These are phyloP conservation scores for Epicoccum nigrum DNA, from an alignment of 2,329 filamentous ascomycete species.

Conservation along the genomic window DNA sequence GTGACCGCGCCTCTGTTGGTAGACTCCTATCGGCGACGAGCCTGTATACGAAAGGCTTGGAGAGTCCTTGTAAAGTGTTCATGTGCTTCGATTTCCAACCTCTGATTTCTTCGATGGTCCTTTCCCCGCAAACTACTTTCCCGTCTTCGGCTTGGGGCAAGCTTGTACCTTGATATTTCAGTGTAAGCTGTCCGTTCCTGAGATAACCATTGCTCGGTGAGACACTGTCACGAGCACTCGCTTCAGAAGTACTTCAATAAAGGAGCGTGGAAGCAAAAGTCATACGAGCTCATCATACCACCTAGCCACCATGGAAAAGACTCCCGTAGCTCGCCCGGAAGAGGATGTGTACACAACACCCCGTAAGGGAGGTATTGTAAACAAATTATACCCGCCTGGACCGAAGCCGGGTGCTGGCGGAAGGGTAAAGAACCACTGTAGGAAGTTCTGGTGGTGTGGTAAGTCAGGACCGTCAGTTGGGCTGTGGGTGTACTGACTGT, in stretches of 20 bases:
- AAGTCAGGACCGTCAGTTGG: conserved; percentile 9
- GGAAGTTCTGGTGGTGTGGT: conserved; percentile 50
- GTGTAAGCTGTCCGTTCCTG: conserved; percentile 1
- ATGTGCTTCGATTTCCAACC: conserved; percentile 33
- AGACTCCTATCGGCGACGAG: conserved; percentile 25
- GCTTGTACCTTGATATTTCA: conserved; percentile 15
- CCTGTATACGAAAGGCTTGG: conserved; percentile 24
- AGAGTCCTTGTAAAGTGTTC: conserved; percentile 27
- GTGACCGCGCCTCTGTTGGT: conserved; percentile 35
- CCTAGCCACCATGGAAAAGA: conserved; percentile 33
- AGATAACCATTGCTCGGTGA: neutral
- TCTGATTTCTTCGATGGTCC: conserved; percentile 23
- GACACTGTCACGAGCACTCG: neutral
- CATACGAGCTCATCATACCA: neutral
- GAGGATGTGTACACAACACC: conserved; percentile 28
- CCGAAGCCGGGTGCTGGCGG: conserved; percentile 38
- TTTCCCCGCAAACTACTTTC: conserved; percentile 38
- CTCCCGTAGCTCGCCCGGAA: conserved; percentile 10
- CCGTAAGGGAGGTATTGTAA: conserved; percentile 38
- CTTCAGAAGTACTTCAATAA: neutral
- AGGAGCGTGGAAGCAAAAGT: neutral
- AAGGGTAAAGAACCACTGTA: conserved; percentile 46
- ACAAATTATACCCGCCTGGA: conserved; percentile 44
- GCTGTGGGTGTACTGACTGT: conserved; percentile 7
- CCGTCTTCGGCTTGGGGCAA: conserved; percentile 16